Evolutionary conservation across 495 filamentous ascomycete genomes (phyloP), one percentile per base, ranked within the genome.

Genomic region (Aspergillus egyptiacus): DNA sequence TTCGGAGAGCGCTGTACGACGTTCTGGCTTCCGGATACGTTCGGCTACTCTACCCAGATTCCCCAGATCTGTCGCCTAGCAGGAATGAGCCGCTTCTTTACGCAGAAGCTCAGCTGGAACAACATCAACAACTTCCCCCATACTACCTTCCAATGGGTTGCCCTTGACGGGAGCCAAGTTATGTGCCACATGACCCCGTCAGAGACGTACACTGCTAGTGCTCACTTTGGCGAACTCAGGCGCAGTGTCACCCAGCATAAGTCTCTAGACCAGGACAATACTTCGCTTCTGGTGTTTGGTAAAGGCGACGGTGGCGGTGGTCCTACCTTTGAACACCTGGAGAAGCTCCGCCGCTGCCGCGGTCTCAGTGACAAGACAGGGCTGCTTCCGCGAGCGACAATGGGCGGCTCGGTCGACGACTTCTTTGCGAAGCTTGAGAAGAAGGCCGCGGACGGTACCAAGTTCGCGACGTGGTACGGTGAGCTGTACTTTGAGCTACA

Each of bases 101-200:
- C 93, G 1, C 93, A 98, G 67, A 98, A 98, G 68, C 77, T 98
- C 30, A 86, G 82, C 63, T 88, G 84, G 84, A 98, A 98, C 67
- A 97, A 97, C 65, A 96, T 98, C 74, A 97, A 98, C 71, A 95
- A 86, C 50, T 98, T 98, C 69, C 93, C 93, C 1, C 93, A 97
- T 56, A 96, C 91, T 1, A 97, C 93, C 1, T 98, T 98, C 74
- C 93, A 93, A 59, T 98, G 93, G 93, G 90, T 98, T 15, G 74
- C 89, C 2, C 79, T 96, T 20, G 93, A 98, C 61, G 91, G 91
- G 14, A 94, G 86, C 51, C 93, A 98, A 59, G 93, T 98, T 34
- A 76, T 98, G 42, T 96, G 91, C 65, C 93, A 98, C 63, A 98
- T 98, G 93, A 75, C 89, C 14, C 91, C 93, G 8, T 73, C 87